Conservation (phyloP, 129 eudicot species). For the Chrysanthemum makinoi region DNA sequence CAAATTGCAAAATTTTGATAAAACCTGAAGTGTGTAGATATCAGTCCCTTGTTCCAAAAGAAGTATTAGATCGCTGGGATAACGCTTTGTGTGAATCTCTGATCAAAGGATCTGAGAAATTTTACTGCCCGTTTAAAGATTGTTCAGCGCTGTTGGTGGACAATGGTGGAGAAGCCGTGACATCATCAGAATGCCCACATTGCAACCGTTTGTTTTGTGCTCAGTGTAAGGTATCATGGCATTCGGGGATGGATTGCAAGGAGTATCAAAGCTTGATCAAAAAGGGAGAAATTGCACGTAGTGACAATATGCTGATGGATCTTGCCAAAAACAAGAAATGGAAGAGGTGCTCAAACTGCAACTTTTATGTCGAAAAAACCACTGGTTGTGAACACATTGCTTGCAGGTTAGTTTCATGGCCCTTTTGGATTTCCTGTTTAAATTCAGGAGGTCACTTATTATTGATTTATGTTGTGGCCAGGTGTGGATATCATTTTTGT, state of each 20-base stretch:
- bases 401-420: slow-evolving; percentile 38
- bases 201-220: slow-evolving; percentile 59
- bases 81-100: slow-evolving; percentile 30
- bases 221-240: slow-evolving; percentile 50
- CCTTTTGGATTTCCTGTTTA: too few species aligned
- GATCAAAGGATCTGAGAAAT: slow-evolving; percentile 32
- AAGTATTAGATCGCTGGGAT: slow-evolving; percentile 51
- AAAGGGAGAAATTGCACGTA: slow-evolving; percentile 27
- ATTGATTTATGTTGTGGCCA: neutral
- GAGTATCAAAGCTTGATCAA: slow-evolving; percentile 34
- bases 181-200: slow-evolving; percentile 43
- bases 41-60: slow-evolving; percentile 20
- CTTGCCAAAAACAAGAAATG: slow-evolving; percentile 48
- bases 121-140: slow-evolving; percentile 57
- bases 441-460: neutral
- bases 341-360: slow-evolving; percentile 53
- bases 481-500: slow-evolving; percentile 57
- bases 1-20: slow-evolving; percentile 24
- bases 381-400: slow-evolving; percentile 52
- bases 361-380: slow-evolving; percentile 40
- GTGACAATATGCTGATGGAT: slow-evolving; percentile 30
- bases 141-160: slow-evolving; percentile 50
- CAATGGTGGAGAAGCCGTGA: slow-evolving; percentile 29
- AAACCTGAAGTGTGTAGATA: slow-evolving; percentile 23
- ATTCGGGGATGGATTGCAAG: slow-evolving; percentile 36